Evolutionary conservation across 257 asterid genomes (phyloP), one percentile per base, ranked within the genome.

Genomic region (Solanum tarapatanum): DNA sequence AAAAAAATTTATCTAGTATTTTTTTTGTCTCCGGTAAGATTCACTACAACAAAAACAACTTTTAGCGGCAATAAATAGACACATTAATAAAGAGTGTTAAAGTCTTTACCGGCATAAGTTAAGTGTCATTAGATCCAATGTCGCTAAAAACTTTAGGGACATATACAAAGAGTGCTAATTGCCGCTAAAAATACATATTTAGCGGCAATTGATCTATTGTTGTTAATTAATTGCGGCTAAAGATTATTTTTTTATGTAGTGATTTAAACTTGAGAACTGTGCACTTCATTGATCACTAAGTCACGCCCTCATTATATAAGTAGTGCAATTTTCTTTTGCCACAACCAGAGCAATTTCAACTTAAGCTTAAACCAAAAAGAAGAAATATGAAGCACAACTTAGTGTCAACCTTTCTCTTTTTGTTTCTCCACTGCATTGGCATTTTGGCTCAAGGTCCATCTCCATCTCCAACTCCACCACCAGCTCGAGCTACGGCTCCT

Each of bases 371-470:
- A 13, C 32, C 41, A 60, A 62, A 28, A 76, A 72, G 45, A 24
- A 26, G 8, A 26, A 79, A 73, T 28, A 89, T 87, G 87, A 72
- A 82, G 13, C 82, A 51, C 28, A 8, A 26, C 68, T 62, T 73
- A 73, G 21, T 77, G 64, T 88, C 88, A 75, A 19, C 86, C 80
- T 69, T 82, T 17, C 36, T 37, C 55, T 88, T 91, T 58, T 55
- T 89, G 55, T 80, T 90, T 37, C 43, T 88, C 58, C 86, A 55
- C 35, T 75, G 55, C 87, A 37, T 62, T 64, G 35, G 86, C 82
- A 72, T 88, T 24, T 77, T 80, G 45, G 91, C 91, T 45, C 94
- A 92, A 24, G 74, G 91, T 32, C 91, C 92, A 80, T 9, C 85
- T 16, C 17, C 72, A 14, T 51, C 85, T 80, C 43, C 60, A 41